Percentiles rank a stretch among this genome's conserved stretches.
Conservation (phyloP, 2,329 filamentous ascomycete species). For the Penicillium sp. region DNA sequence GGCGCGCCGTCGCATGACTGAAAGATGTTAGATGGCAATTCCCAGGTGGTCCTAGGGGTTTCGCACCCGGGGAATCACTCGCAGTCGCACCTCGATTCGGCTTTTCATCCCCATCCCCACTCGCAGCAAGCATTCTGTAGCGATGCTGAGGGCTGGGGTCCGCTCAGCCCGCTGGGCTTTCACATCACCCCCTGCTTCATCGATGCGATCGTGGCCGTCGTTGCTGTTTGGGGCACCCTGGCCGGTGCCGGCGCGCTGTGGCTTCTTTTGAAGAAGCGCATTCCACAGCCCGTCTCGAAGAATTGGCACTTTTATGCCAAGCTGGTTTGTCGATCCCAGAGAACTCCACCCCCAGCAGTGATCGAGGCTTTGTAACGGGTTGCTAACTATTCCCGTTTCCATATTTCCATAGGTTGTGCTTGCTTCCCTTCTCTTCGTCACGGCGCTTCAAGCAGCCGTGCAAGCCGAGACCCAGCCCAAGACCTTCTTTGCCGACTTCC, state of each 20-base stretch:
- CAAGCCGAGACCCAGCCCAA: constrained; percentile 72
- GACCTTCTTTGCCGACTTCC: constrained; percentile 79
- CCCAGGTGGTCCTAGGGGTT: constrained; percentile 39
- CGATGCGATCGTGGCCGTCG: constrained; percentile 81
- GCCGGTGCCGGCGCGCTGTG: constrained; percentile 77
- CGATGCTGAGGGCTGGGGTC: constrained; percentile 94
- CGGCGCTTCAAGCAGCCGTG: constrained; percentile 72
- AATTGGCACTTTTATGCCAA: constrained; percentile 95
- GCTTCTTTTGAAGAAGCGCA: constrained; percentile 74
- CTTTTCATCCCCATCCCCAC: constrained; percentile 31
- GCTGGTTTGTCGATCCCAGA: constrained; percentile 63
- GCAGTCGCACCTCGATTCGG: constrained; percentile 30
- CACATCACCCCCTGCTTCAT: constrained; percentile 98
- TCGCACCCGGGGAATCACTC: constrained; percentile 31
- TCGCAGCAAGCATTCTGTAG: constrained; percentile 74
- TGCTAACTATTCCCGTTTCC: not conserved
- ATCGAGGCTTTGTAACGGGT: not conserved
- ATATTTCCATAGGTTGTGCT: constrained; percentile 61
- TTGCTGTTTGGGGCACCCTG: constrained; percentile 78
- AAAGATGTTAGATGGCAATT: constrained; percentile 40
- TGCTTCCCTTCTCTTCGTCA: constrained; percentile 68
- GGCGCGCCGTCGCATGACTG: constrained; percentile 26
- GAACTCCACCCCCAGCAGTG: not conserved
- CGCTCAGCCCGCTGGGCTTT: constrained; percentile 81
- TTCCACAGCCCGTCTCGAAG: constrained; percentile 70